phyloP scores from a whole-genome alignment of 169 alveolate species.

The Plasmodium chabaudi region DNA sequence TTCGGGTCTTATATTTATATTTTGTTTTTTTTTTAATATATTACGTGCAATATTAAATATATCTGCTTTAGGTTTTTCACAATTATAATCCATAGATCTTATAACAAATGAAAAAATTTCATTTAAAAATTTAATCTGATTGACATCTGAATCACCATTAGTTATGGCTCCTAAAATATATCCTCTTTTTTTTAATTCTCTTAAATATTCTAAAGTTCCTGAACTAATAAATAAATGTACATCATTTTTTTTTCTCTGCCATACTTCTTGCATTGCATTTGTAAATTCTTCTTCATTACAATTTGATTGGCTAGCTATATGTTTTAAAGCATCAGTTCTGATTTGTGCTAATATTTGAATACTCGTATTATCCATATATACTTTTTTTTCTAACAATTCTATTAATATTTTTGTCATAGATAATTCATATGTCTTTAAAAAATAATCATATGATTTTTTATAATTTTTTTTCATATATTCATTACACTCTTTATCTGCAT shows the following conservation, averaged over 20 bases:
- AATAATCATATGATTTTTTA: conserved; percentile 45
- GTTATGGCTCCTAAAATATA: conserved; percentile 72
- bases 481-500: conserved; percentile 67
- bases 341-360: conserved; percentile 46
- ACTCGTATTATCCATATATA: conserved; percentile 12
- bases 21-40: conserved; percentile 32
- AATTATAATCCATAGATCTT: conserved; percentile 70
- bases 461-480: conserved; percentile 53
- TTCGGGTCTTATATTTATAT: conserved; percentile 4
- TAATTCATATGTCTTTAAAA: conserved; percentile 26
- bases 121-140: conserved; percentile 51
- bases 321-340: conserved; percentile 50
- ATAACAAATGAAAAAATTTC: conserved; percentile 59
- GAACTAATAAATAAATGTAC: conserved; percentile 71
- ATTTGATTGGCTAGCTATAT: conserved; percentile 50
- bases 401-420: conserved; percentile 43
- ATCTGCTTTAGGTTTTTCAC: conserved; percentile 52
- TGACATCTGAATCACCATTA: conserved; percentile 74
- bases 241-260: conserved; percentile 63
- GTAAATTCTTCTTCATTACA: conserved; percentile 47
- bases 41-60: conserved; percentile 64
- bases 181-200: conserved; percentile 51
- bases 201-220: conserved; percentile 61
- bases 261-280: conserved; percentile 35
- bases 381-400: conserved; percentile 21